Evolutionary conservation across 129 eudicot species (phyloP).

Genomic region (Flaveria ramosissima): DNA sequence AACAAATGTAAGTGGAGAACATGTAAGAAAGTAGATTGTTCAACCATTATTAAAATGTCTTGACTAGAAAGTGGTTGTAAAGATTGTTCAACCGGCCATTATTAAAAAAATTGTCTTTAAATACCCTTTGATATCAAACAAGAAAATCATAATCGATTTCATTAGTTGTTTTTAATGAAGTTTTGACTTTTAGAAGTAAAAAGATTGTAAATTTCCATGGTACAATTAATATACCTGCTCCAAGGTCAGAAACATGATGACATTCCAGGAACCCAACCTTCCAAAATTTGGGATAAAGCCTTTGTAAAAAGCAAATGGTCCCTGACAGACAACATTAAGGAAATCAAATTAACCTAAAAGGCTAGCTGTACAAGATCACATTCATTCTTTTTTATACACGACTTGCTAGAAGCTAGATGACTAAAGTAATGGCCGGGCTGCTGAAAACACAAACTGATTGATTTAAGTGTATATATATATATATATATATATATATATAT

Average conservation of each 20-base stretch:
- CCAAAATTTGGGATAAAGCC: constrained; percentile 96
- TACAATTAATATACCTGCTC: constrained; percentile 64
- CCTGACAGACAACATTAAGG: constrained; percentile 44
- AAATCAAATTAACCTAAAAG: background rate
- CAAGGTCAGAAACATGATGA: constrained; percentile 91
- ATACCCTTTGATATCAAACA: background rate
- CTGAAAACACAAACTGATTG: background rate
- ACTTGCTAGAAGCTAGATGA: background rate
- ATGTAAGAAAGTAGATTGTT: background rate
- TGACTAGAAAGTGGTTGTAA: constrained; percentile 20
- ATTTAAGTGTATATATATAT: too few species aligned
- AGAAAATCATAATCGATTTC: background rate
- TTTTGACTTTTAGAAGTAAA: background rate
- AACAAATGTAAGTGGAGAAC: constrained; percentile 4
- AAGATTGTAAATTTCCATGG: too few species aligned
- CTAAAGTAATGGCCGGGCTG: background rate
- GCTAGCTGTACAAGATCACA: too few species aligned
- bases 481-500: too few species aligned
- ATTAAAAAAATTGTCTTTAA: background rate
- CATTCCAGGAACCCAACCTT: constrained; percentile 96
- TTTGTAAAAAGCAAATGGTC: constrained; percentile 92
- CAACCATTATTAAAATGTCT: too few species aligned
- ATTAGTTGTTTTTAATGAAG: background rate
- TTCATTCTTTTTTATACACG: background rate
- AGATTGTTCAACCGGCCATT: background rate